Evolutionary conservation across 208 protist species (phyloP).

Genomic region (Tetramitus jugosus): DNA sequence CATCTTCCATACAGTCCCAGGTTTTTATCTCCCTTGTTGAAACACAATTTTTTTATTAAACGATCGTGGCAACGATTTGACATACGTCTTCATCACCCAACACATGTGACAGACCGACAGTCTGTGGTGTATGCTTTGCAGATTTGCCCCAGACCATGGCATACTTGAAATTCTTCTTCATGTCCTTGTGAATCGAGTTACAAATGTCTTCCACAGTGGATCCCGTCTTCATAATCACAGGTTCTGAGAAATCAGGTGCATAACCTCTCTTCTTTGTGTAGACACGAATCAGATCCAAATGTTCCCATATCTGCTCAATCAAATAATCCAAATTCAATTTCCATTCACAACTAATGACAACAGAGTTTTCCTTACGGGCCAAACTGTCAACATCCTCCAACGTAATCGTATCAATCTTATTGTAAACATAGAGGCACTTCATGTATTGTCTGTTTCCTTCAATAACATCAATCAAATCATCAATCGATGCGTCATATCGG

Average conservation of each 20-base stretch:
- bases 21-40: too few relatives aligned
- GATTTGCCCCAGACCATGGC: background rate
- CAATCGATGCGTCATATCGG: slow-evolving; percentile 74
- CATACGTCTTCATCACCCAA: slow-evolving; percentile 97
- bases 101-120: slow-evolving; percentile 88
- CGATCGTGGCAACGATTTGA: slow-evolving; percentile 77
- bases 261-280: slow-evolving; percentile 94
- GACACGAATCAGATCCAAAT: slow-evolving; percentile 89
- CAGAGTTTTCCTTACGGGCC: slow-evolving; percentile 84
- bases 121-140: slow-evolving; percentile 94
- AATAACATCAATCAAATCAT: slow-evolving; percentile 96
- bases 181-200: slow-evolving; percentile 87
- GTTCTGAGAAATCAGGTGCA: slow-evolving; percentile 93
- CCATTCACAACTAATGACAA: slow-evolving; percentile 88
- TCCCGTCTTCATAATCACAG: slow-evolving; percentile 82
- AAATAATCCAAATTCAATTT: slow-evolving; percentile 96
- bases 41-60: slow-evolving; percentile 4
- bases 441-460: slow-evolving; percentile 93
- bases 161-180: slow-evolving; percentile 93
- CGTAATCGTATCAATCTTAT: slow-evolving; percentile 97
- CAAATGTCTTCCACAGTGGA: slow-evolving; percentile 90
- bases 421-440: slow-evolving; percentile 89
- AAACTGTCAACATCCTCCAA: slow-evolving; percentile 94
- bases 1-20: too few relatives aligned
- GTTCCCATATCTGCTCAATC: slow-evolving; percentile 96